Evolutionary conservation across 306 rosid species (phyloP), one percentile per base, ranked within the genome.

Genomic region (Quercus variabilis): DNA sequence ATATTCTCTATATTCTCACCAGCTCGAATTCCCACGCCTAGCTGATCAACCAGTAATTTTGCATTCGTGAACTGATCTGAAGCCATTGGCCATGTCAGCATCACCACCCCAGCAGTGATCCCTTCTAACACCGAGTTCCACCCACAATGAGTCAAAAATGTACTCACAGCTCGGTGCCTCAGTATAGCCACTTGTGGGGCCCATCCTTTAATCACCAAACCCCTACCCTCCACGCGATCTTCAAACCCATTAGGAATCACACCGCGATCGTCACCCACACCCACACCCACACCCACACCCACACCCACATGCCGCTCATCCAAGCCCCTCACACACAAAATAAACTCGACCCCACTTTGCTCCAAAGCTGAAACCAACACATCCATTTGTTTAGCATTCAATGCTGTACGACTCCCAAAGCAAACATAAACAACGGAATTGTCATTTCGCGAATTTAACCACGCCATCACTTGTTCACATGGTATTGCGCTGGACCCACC

Each of bases 1-100:
- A 83, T 79, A 2, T 55, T 64, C 33, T 79, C 74, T 0, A 74
- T 77, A n/a, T 84, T 87, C 33, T 81, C 91, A 6, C 81, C 89
- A 1, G 35, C 89, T 19, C 83, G 25, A 19, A 88, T 18, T 21
- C 75, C 89, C 26, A 75, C 86, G 0, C 87, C 86, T 28, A 78
- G 18, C 28, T 88, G 57, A 0, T 88, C 87, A 55, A 85, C 91
- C 68, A 88, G 2, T 21, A 88, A 69, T 55, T 71, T 85, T 1
- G 89, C 83, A 43, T 85, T 88, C 19, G 81, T 31, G 54, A 41
- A 88, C 55, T 88, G 89, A 15, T 85, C 92, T 2, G 86, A 86
- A 10, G 83, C 82, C 86, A 85, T 85, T 1, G 92, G 92, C 92
- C 92, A 89, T 35, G 92, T 87, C 80, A 85, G 30, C 92, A 87